phyloP scores from a whole-genome alignment of 306 rosid genomes.

The Begonia fuchsioides region DNA sequence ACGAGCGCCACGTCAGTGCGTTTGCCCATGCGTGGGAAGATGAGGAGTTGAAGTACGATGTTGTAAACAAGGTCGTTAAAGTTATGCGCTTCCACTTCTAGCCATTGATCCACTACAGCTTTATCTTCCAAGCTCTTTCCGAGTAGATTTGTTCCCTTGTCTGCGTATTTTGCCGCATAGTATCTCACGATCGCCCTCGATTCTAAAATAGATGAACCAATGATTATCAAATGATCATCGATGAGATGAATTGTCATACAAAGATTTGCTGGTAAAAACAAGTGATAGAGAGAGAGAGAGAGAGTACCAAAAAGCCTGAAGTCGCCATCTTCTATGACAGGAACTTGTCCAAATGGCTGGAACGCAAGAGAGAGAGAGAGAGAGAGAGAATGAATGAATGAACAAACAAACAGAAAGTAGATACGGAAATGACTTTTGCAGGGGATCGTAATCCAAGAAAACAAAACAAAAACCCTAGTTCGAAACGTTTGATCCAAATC shows the following conservation, averaged over 20 bases:
- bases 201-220: slow-evolving; percentile 18
- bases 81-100: slow-evolving; percentile 61
- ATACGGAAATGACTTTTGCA: neutral
- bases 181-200: slow-evolving; percentile 57
- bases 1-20: slow-evolving; percentile 26
- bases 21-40: slow-evolving; percentile 40
- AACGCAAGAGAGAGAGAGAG: neutral
- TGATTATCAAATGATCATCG: neutral
- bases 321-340: slow-evolving; percentile 45
- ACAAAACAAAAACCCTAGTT: too few species aligned
- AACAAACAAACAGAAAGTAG: neutral
- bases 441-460: too few species aligned
- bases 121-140: slow-evolving; percentile 49
- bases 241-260: too few species aligned
- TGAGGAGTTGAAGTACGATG: slow-evolving; percentile 32
- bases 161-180: slow-evolving; percentile 41
- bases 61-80: slow-evolving; percentile 47
- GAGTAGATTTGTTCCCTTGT: slow-evolving; percentile 36
- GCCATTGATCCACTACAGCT: slow-evolving; percentile 63
- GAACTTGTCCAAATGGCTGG: slow-evolving; percentile 83
- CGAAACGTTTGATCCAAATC: too few species aligned
- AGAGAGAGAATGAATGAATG: too few species aligned
- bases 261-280: too few species aligned
- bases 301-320: slow-evolving; percentile 47
- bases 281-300: too few species aligned